Base-by-base conservation (phyloP, 192 early-diverging fungal species). In the Hyaloraphidium curvatum region DNA sequence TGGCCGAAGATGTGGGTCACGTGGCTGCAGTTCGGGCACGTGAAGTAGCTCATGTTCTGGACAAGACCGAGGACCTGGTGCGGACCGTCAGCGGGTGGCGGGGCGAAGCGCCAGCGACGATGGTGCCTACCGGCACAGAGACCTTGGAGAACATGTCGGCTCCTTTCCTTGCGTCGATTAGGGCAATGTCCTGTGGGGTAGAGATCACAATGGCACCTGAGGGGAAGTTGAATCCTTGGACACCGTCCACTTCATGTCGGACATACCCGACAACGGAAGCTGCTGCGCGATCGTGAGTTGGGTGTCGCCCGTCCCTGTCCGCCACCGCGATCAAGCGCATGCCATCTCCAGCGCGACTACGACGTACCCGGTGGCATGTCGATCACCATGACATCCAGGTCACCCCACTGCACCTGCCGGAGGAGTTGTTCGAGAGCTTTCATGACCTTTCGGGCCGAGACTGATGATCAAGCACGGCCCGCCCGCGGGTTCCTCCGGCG, bases 141-240 rank as follows among this genome's bases (percentile, higher is more conserved):
- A 88, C 80, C 55, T 86, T 89, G 19, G 67, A 67, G 55, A 90
- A 90, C 81, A 92, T 83, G 33, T 77, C 75, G 51, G 77, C 69
- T 3, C 84, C 89, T 56, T 84, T 86, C 11, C 67, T 72, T 0
- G 77, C 83, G 59, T 92, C 89, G 30, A 74, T 63, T 21, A 89
- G 64, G 1, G 89, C 84, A 60, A 92, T 73, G 59, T 92, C 89
- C 60, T 92, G 89, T 30, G 89, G 89, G 0, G 89, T 92, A 1
- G 87, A 85, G 2, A 92, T 78, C 58, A 92, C 83, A 3, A 92
- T 74, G 13, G 81, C 82, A 17, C 86, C 84, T 60, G 56, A 64
- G 19, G 53, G 59, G 1, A 59, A 57, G 37, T 61, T 67, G 29
- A 19, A 52, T 19, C 19, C 17, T n/a, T 21, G 31, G 4, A 26